phyloP scores from a whole-genome alignment of 495 filamentous ascomycete species.

The Penicillium ucsense region DNA sequence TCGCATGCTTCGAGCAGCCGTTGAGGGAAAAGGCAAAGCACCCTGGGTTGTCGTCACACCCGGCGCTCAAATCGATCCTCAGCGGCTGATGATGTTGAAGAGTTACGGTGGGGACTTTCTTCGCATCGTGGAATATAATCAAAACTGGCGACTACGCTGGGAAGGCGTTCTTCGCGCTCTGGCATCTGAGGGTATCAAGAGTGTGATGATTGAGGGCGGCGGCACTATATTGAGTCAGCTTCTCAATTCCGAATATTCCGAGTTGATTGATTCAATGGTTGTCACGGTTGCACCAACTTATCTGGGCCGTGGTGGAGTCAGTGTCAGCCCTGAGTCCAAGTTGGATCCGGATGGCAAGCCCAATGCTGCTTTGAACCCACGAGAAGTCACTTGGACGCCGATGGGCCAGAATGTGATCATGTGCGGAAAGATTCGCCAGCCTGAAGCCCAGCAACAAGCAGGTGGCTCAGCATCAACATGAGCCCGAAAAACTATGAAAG shows the following conservation, averaged over 20 bases:
- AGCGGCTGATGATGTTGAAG: conserved; percentile 36
- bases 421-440: conserved; percentile 47
- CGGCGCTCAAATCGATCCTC: conserved; percentile 37
- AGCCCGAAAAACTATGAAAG: no score
- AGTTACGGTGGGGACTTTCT: conserved; percentile 41
- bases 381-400: conserved; percentile 59
- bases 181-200: conserved; percentile 51
- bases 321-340: conserved; percentile 52
- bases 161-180: conserved; percentile 48
- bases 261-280: conserved; percentile 62
- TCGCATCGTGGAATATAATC: conserved; percentile 39
- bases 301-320: conserved; percentile 68
- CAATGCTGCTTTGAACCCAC: conserved; percentile 50
- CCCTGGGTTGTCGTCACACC: conserved; percentile 58
- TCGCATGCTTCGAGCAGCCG: conserved; percentile 55
- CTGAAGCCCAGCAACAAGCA: conserved; percentile 1
- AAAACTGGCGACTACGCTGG: conserved; percentile 50
- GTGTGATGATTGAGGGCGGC: conserved; percentile 85
- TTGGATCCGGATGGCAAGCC: conserved; percentile 38
- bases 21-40: conserved; percentile 56
- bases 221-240: conserved; percentile 69
- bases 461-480: neutral
- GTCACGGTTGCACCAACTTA: conserved; percentile 80
- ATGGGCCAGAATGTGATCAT: conserved; percentile 71
- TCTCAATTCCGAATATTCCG: conserved; percentile 48